phyloP scores from a whole-genome alignment of 2,329 filamentous ascomycete species.

The Pseudogymnoascus sp. region DNA sequence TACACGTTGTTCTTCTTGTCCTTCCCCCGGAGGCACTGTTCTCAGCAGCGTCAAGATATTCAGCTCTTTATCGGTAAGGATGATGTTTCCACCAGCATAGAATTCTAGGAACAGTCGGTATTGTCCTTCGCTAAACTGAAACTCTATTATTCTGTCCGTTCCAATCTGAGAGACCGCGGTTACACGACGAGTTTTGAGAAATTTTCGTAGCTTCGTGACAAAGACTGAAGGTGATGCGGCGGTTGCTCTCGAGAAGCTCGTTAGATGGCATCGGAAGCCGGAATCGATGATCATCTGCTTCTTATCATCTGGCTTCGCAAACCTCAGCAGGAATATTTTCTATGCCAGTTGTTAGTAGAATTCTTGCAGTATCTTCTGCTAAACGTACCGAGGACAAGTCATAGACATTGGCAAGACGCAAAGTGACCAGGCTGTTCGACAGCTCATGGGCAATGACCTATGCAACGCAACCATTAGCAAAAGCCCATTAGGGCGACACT shows the following conservation, averaged over 20 bases:
- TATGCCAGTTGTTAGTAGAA: conserved; percentile 24
- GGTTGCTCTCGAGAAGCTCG: conserved; percentile 80
- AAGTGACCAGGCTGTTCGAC: conserved; percentile 61
- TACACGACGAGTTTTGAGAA: conserved; percentile 76
- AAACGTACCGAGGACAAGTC: conserved; percentile 70
- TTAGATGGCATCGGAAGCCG: conserved; percentile 92
- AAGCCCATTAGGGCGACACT: background rate
- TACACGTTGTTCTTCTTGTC: conserved; percentile 73
- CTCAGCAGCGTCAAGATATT: conserved; percentile 77
- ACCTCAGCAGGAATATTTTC: conserved; percentile 92
- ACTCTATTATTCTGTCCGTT: conserved; percentile 86
- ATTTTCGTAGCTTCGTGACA: conserved; percentile 77
- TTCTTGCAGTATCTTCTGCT: background rate
- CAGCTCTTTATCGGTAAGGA: conserved; percentile 77
- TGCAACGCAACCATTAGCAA: conserved; percentile 1
- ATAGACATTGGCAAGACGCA: conserved; percentile 90
- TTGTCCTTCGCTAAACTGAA: conserved; percentile 84
- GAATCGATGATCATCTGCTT: conserved; percentile 90
- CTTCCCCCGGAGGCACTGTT: conserved; percentile 70
- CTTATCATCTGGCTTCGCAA: conserved; percentile 81
- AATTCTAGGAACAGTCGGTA: conserved; percentile 90
- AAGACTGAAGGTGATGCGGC: conserved; percentile 79
- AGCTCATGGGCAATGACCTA: conserved; percentile 94
- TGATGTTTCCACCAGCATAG: conserved; percentile 91
- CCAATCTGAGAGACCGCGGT: conserved; percentile 79